Evolutionary conservation across 2,329 filamentous ascomycete genomes (phyloP).

Genomic region (Penicillium sp.): DNA sequence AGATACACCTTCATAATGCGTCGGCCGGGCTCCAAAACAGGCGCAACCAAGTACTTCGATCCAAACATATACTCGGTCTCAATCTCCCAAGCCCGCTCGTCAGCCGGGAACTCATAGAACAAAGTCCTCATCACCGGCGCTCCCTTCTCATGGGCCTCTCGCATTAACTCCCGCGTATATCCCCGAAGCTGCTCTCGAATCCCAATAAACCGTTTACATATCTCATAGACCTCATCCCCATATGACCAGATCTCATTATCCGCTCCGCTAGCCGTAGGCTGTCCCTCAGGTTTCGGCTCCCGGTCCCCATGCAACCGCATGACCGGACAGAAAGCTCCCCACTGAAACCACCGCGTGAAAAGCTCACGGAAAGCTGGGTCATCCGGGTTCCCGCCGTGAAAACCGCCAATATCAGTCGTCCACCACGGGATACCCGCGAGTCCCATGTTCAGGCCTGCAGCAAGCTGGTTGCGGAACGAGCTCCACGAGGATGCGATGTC

Average conservation of each 20-base stretch:
- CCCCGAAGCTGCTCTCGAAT: constrained; percentile 57
- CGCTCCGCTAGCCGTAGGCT: constrained; percentile 28
- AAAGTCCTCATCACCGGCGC: constrained; percentile 59
- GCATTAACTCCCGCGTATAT: constrained; percentile 59
- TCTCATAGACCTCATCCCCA: constrained; percentile 57
- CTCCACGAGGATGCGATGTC: constrained; percentile 64
- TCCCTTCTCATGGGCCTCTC: constrained; percentile 57
- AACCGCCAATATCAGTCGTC: constrained; percentile 68
- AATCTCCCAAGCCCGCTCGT: constrained; percentile 53
- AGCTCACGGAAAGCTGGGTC: constrained; percentile 58
- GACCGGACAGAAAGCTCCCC: constrained; percentile 64
- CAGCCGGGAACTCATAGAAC: constrained; percentile 62
- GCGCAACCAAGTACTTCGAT: constrained; percentile 55
- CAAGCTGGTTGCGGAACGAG: constrained; percentile 57
- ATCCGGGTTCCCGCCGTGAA: constrained; percentile 60
- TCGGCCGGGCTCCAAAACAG: constrained; percentile 52
- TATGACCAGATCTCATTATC: constrained; percentile 62
- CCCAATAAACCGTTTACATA: constrained; percentile 57
- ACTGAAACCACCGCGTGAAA: constrained; percentile 66
- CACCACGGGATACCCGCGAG: constrained; percentile 63
- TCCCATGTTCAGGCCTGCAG: constrained; percentile 64
- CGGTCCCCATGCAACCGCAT: constrained; percentile 65
- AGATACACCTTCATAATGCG: constrained; percentile 51
- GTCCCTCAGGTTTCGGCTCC: constrained; percentile 49
- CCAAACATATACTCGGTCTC: constrained; percentile 65